These are phyloP conservation scores for Benincasa hispida DNA, from an alignment of 306 rosid species.

Conservation along the genomic window DNA sequence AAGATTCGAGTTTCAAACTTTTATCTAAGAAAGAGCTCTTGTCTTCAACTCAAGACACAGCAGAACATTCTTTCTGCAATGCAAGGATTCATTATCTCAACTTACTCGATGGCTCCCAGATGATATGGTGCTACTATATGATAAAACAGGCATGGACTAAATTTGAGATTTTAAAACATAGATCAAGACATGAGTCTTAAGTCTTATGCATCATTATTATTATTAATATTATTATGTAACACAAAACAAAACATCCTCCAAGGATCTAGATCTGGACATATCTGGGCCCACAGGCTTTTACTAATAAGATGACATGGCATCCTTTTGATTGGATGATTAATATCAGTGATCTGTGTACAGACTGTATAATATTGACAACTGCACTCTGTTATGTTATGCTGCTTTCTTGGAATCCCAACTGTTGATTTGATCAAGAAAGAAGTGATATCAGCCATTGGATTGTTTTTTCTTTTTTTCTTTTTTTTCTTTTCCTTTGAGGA, in stretches of 20 bases:
- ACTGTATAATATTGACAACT: background rate
- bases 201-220: too few species aligned
- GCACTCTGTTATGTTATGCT: background rate
- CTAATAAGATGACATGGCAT: background rate
- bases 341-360: background rate
- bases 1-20: too few species aligned
- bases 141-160: too few species aligned
- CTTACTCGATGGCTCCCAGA: too few species aligned
- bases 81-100: too few species aligned
- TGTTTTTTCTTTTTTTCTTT: background rate
- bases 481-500: background rate
- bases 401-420: background rate
- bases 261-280: slow-evolving; percentile 5
- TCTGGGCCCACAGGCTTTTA: background rate
- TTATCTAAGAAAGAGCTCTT: too few species aligned
- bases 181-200: background rate
- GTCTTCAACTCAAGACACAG: too few species aligned
- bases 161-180: too few species aligned
- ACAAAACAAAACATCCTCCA: background rate
- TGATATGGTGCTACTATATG: too few species aligned
- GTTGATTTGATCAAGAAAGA: background rate
- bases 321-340: background rate
- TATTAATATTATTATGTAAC: background rate
- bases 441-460: slow-evolving; percentile 10
- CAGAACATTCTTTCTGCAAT: too few species aligned